These are phyloP conservation scores for Naganishia cerealis DNA, from an alignment of 1,284 basidiomycete species.

Conservation along the genomic window DNA sequence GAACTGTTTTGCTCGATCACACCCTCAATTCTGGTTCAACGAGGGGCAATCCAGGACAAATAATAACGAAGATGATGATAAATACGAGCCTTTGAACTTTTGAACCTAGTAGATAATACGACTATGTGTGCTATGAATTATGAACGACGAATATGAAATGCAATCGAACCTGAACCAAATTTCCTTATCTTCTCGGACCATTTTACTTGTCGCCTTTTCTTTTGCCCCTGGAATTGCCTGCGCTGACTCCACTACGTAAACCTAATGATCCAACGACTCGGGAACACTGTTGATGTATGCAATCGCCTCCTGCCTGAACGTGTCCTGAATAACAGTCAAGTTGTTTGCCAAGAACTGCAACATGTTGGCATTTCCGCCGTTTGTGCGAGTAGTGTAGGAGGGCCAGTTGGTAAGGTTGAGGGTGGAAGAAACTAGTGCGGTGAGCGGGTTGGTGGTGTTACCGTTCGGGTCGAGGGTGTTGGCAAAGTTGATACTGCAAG, in stretches of 20 bases:
- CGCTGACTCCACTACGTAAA: background rate
- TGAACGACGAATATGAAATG: constrained; percentile 8
- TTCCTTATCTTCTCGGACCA: background rate
- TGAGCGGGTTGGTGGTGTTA: constrained; percentile 15
- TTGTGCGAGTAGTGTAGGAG: constrained; percentile 34
- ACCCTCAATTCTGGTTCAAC: too few species aligned
- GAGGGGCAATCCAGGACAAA: background rate
- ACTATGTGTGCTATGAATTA: constrained; percentile 16
- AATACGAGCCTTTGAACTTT: background rate
- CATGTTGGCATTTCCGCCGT: constrained; percentile 39
- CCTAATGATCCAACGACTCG: constrained; percentile 30
- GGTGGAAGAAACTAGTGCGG: constrained; percentile 30
- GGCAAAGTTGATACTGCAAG: constrained; percentile 46
- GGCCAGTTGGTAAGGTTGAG: constrained; percentile 45
- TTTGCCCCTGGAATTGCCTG: background rate
- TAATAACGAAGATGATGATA: background rate
- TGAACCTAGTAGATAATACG: constrained; percentile 10
- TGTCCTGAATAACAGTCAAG: constrained; percentile 44
- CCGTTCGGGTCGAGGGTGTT: constrained; percentile 47
- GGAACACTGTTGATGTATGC: constrained; percentile 41
- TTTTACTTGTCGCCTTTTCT: background rate
- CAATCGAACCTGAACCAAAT: background rate
- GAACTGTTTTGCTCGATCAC: too few species aligned
- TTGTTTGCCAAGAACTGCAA: constrained; percentile 40
- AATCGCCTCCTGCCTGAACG: constrained; percentile 44